These are phyloP conservation scores for Cyberlindnera mycetangii DNA, from an alignment of 805 yeast species.

Conservation along the genomic window DNA sequence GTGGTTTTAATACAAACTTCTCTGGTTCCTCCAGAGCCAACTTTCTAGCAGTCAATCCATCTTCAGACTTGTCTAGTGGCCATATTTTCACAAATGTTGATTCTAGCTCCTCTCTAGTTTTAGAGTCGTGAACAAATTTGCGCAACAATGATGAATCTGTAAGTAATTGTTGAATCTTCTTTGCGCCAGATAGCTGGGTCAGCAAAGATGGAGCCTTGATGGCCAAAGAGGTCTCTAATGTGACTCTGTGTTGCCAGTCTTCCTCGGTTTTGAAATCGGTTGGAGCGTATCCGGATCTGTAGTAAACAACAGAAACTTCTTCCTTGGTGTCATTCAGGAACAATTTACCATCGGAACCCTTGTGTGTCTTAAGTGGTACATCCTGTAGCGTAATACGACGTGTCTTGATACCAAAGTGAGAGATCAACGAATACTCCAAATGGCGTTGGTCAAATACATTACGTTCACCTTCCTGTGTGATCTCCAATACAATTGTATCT, in stretches of 20 bases:
- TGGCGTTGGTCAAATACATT: slow-evolving; percentile 91
- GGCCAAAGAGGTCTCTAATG: slow-evolving; percentile 71
- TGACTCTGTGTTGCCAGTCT: slow-evolving; percentile 76
- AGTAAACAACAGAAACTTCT: slow-evolving; percentile 87
- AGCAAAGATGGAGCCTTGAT: slow-evolving; percentile 89
- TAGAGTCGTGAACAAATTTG: slow-evolving; percentile 39
- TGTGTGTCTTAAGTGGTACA: slow-evolving; percentile 39
- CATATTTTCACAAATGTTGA: slow-evolving; percentile 80
- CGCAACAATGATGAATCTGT: slow-evolving; percentile 51
- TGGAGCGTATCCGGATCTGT: slow-evolving; percentile 87
- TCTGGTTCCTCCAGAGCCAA: slow-evolving; percentile 68
- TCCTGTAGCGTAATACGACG: slow-evolving; percentile 67
- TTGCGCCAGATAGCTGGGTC: slow-evolving; percentile 90
- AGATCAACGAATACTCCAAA: slow-evolving; percentile 67
- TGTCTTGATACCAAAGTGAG: slow-evolving; percentile 54
- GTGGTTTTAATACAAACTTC: slow-evolving; percentile 87
- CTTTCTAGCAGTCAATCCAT: slow-evolving; percentile 60
- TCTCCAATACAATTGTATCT: slow-evolving; percentile 62
- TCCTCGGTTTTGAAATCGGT: slow-evolving; percentile 61
- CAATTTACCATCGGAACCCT: slow-evolving; percentile 44
- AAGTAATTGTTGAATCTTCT: slow-evolving; percentile 88
- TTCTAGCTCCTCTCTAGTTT: slow-evolving; percentile 24
- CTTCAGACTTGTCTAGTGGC: slow-evolving; percentile 72
- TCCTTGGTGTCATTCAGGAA: slow-evolving; percentile 51
- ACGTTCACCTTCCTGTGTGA: slow-evolving; percentile 82